These are phyloP conservation scores for Syncephalastrum sp. DNA, from an alignment of 371 early-diverging fungal genomes.

Conservation along the genomic window DNA sequence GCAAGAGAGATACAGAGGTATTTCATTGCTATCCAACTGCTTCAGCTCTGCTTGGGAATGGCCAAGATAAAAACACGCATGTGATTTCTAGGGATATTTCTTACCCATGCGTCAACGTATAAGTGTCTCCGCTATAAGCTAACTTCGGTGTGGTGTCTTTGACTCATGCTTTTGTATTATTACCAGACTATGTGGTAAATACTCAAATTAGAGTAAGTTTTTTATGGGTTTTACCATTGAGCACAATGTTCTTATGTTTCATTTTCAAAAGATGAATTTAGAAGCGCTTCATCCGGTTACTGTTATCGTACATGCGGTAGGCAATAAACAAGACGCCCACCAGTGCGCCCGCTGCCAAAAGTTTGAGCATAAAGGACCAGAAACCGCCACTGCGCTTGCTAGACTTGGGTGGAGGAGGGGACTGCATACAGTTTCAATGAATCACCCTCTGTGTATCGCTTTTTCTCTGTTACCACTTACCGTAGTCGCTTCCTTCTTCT, in stretches of 20 bases:
- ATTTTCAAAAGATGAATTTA: constrained; percentile 3
- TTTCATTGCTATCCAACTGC: no score
- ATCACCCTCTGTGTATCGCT: neutral
- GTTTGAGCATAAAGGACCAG: constrained; percentile 52
- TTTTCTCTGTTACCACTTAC: constrained; percentile 2
- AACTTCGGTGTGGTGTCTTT: no score
- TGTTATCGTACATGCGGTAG: constrained; percentile 59
- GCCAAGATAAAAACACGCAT: no score
- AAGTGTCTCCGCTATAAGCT: no score
- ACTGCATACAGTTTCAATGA: neutral
- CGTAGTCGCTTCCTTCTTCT: constrained; percentile 28
- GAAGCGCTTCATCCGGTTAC: constrained; percentile 68
- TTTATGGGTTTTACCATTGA: no score
- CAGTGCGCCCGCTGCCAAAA: constrained; percentile 55
- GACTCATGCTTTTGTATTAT: no score
- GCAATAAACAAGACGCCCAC: constrained; percentile 55
- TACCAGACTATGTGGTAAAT: no score
- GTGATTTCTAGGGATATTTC: no score
- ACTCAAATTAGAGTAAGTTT: no score
- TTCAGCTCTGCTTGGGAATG: no score
- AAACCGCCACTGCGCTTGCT: constrained; percentile 37
- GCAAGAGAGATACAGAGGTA: no score
- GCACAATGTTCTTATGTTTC: neutral
- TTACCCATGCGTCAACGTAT: no score
- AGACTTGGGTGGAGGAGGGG: constrained; percentile 17